Evolutionary conservation across 1,284 basidiomycete species (phyloP), one percentile per base, ranked within the genome.

Genomic region (Leucoagaricus sp.): DNA sequence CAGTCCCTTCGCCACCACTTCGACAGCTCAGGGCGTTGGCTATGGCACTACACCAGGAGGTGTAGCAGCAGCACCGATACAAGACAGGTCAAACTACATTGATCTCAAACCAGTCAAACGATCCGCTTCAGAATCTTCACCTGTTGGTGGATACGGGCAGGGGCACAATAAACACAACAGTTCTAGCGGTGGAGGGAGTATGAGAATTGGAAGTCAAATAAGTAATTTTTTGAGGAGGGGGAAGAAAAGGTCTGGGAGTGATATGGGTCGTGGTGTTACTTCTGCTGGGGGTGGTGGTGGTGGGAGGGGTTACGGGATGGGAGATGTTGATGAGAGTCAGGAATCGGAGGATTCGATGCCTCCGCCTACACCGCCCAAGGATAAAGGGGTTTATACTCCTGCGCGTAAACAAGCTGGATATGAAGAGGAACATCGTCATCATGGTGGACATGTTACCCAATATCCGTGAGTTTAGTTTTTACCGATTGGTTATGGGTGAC

Each of bases 191-290:
- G 31, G 31, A 33, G 31, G 31, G 31, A 33, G 31, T 33, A 33
- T 33, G 31, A 23, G 15, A 12, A 41, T 41, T 12, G 40, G 40
- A 21, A 47, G 42, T 29, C 44, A 41, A 53, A 67, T 73, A 58
- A 69, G 71, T 36, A 65, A 65, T 52, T 62, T 78, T 28, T 66
- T 79, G 12, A 68, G 75, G 42, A 70, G 75, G 34, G 72, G 68
- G 63, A 73, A 71, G 61, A 71, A 65, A 60, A 12, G 29, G 25
- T 41, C 52, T 5, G 47, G 26, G 6, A 40, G 19, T 41, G 40
- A n/a, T n/a, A n/a, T n/a, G n/a, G n/a, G n/a, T n/a, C n/a, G n/a
- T n/a, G n/a, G n/a, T n/a, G n/a, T n/a, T n/a, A n/a, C 36, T 40
- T 19, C 23, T 3, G 15, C 34, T n/a, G 25, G 25, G 42, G 38